These are phyloP conservation scores for Trametes polyzona DNA, from an alignment of 1,284 basidiomycete genomes.

Conservation along the genomic window DNA sequence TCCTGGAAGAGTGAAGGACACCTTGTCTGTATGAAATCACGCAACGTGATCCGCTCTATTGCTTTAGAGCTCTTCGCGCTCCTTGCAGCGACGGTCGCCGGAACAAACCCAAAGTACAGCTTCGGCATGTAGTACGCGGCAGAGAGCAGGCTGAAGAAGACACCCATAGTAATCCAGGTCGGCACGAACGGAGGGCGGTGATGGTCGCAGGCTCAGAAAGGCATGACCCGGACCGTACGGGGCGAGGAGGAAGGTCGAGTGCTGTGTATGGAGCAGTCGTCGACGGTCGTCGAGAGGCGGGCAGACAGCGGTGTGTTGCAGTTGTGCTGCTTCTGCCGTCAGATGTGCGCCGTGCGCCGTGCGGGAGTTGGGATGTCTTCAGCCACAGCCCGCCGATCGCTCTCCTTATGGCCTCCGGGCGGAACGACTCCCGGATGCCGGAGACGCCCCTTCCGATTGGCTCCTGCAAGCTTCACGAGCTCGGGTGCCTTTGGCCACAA, in stretches of 20 bases:
- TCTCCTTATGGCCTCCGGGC: not conserved
- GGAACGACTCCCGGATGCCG: not conserved
- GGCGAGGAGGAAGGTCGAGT: not conserved
- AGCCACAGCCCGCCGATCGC: conserved; percentile 2
- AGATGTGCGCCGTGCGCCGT: not conserved
- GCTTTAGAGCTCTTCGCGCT: conserved; percentile 40
- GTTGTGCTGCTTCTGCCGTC: too few relatives aligned
- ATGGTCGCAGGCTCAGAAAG: not conserved
- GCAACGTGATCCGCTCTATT: conserved; percentile 45
- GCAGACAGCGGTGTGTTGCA: not conserved
- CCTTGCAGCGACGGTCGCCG: conserved; percentile 44
- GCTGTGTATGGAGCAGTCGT: not conserved
- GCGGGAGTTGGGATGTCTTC: not conserved
- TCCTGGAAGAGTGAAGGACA: conserved; percentile 60
- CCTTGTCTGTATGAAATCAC: conserved; percentile 55
- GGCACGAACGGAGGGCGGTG: not conserved
- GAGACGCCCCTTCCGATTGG: conserved; percentile 4
- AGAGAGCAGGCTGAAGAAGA: conserved; percentile 33
- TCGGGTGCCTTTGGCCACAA: too few relatives aligned
- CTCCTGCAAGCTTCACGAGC: not conserved
- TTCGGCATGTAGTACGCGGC: conserved; percentile 31
- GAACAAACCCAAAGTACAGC: conserved; percentile 42
- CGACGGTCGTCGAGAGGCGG: not conserved
- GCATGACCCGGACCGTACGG: not conserved
- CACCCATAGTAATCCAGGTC: conserved; percentile 32